Evolutionary conservation across 768 basidiomycete species (phyloP).

Genomic region (Tubosaeta sp.): DNA sequence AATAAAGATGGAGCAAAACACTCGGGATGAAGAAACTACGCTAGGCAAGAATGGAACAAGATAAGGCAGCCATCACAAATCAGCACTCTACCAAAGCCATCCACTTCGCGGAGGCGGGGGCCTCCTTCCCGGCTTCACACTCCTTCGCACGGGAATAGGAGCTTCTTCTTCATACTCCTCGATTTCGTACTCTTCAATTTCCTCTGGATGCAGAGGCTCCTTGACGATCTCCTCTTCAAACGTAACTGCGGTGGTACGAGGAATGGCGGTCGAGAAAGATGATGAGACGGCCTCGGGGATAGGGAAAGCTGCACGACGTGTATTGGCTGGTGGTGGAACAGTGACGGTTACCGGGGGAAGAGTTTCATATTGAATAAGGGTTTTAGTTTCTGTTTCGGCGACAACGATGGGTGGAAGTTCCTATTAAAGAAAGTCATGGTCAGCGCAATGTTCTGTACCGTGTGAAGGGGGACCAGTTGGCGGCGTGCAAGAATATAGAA

Average conservation of each 20-base stretch:
- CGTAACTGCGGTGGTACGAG: slow-evolving; percentile 71
- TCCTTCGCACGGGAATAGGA: slow-evolving; percentile 40
- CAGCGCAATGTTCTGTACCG: slow-evolving; percentile 30
- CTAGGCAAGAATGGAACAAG: slow-evolving; percentile 19
- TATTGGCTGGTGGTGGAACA: slow-evolving; percentile 73
- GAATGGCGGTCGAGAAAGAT: slow-evolving; percentile 57
- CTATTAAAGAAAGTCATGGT: slow-evolving; percentile 30
- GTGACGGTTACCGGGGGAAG: slow-evolving; percentile 58
- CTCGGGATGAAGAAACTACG: slow-evolving; percentile 24
- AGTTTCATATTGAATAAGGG: slow-evolving; percentile 48
- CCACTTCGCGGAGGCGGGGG: slow-evolving; percentile 43
- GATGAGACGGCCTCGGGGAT: slow-evolving; percentile 60
- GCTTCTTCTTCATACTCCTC: slow-evolving; percentile 42
- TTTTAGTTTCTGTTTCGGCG: slow-evolving; percentile 61
- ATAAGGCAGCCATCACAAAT: slow-evolving; percentile 33
- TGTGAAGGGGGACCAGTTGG: slow-evolving; percentile 37
- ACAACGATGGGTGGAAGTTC: slow-evolving; percentile 39
- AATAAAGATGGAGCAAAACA: slow-evolving; percentile 18
- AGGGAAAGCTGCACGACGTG: slow-evolving; percentile 69
- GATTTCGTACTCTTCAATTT: slow-evolving; percentile 34
- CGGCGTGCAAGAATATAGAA: slow-evolving; percentile 23
- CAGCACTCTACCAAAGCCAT: slow-evolving; percentile 53
- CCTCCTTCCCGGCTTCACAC: slow-evolving; percentile 42
- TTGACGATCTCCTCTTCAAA: slow-evolving; percentile 52
- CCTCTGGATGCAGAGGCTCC: slow-evolving; percentile 34